Percentiles rank a stretch among this genome's conserved stretches.
phyloP scores from a whole-genome alignment of 345 rosid species.

The Brassica juncea region DNA sequence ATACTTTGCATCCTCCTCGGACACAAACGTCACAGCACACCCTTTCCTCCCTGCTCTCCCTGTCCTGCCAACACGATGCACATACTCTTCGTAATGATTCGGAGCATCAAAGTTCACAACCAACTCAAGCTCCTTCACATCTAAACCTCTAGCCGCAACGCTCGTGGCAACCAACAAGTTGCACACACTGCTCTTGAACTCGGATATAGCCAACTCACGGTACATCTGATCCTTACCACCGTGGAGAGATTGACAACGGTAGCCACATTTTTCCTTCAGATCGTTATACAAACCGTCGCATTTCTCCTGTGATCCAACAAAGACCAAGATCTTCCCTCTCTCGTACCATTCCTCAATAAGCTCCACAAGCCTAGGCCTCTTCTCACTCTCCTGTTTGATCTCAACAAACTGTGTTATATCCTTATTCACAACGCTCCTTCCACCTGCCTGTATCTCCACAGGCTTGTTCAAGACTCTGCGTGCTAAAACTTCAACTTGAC shows the following conservation, averaged over 20 bases:
- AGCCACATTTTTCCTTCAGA: conserved; percentile 52
- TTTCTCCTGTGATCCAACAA: conserved; percentile 87
- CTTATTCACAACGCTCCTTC: conserved; percentile 95
- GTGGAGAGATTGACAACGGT: conserved; percentile 92
- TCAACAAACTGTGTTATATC: conserved; percentile 90
- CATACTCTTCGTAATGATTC: conserved; percentile 97
- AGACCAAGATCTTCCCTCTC: conserved; percentile 83
- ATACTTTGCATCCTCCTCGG: conserved; percentile 88
- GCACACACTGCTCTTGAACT: conserved; percentile 89
- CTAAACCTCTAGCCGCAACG: conserved; percentile 95
- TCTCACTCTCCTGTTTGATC: conserved; percentile 82
- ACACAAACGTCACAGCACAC: conserved; percentile 88
- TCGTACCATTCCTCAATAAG: conserved; percentile 95
- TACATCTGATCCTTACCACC: conserved; percentile 96
- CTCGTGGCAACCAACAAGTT: conserved; percentile 90
- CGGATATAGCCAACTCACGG: conserved; percentile 84
- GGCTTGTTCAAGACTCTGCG: conserved; percentile 84
- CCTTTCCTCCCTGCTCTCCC: conserved; percentile 96
- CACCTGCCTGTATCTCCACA: conserved; percentile 88
- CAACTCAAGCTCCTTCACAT: conserved; percentile 93
- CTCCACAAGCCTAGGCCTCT: conserved; percentile 79
- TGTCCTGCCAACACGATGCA: conserved; percentile 94
- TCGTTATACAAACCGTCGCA: conserved; percentile 81
- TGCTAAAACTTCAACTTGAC: conserved; percentile 92
- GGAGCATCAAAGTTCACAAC: conserved; percentile 89